Evolutionary conservation across 2,329 filamentous ascomycete species (phyloP).

Genomic region (Zymoseptoria passerinii): DNA sequence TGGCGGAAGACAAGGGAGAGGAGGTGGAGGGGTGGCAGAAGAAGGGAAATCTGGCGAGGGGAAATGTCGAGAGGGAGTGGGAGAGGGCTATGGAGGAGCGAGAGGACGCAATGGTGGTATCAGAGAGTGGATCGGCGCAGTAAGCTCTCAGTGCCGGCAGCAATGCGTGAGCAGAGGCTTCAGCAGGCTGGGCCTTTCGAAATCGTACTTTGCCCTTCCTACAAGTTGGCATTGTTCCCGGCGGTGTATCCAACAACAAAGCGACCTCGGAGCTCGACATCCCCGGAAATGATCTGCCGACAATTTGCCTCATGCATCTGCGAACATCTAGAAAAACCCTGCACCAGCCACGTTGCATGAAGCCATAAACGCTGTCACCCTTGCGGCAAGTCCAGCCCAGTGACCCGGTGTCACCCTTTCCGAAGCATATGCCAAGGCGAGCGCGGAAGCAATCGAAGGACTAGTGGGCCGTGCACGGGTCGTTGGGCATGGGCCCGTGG

Average conservation of each 20-base stretch:
- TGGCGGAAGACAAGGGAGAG: slow-evolving; percentile 20
- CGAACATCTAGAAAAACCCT: background rate
- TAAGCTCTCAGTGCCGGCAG: background rate
- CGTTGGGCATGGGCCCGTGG: background rate
- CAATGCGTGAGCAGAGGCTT: background rate
- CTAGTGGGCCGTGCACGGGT: background rate
- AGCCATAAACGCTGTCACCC: background rate
- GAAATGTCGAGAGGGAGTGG: slow-evolving; percentile 23
- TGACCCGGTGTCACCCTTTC: background rate
- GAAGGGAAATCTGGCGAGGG: slow-evolving; percentile 20
- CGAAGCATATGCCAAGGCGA: background rate
- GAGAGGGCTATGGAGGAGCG: background rate
- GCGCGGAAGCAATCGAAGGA: background rate
- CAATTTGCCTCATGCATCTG: background rate
- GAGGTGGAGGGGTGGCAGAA: slow-evolving; percentile 22
- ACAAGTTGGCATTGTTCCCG: background rate
- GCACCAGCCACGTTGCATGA: background rate
- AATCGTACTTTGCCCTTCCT: background rate
- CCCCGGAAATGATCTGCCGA: background rate
- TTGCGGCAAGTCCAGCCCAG: background rate
- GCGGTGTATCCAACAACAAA: background rate
- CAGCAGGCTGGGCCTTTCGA: background rate
- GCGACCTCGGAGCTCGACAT: background rate
- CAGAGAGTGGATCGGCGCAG: too few relatives aligned
- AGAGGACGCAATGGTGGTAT: background rate